Percentiles rank a stretch among this genome's conserved stretches.
Evolutionary conservation across 75 land plant species (phyloP).

Genomic region (Isoetes taiwanensis): DNA sequence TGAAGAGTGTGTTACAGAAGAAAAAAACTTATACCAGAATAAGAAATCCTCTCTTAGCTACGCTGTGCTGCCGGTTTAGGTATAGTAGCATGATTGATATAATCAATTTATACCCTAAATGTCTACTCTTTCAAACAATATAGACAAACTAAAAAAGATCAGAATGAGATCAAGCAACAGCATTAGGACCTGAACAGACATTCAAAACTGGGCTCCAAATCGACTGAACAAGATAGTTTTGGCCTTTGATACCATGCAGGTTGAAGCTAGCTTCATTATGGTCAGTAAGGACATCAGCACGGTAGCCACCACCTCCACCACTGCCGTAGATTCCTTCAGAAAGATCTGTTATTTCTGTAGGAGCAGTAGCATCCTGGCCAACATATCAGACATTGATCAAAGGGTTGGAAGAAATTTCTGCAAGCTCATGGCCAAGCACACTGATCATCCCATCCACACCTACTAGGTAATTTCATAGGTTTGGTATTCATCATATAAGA

Average conservation of each 20-base stretch:
- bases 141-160: too few relatives aligned
- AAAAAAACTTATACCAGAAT: too few relatives aligned
- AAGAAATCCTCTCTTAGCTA: too few relatives aligned
- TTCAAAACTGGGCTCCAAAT: slow-evolving; percentile 48
- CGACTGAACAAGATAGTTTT: slow-evolving; percentile 70
- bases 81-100: too few relatives aligned
- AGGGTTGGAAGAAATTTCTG: slow-evolving; percentile 59
- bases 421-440: slow-evolving; percentile 64
- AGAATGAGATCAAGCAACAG: too few relatives aligned
- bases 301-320: slow-evolving; percentile 63
- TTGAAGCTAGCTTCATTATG: slow-evolving; percentile 35
- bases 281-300: slow-evolving; percentile 43
- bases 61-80: too few relatives aligned
- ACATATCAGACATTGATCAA: slow-evolving; percentile 74
- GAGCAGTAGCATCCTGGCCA: slow-evolving; percentile 50
- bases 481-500: slow-evolving; percentile 11
- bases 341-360: slow-evolving; percentile 69
- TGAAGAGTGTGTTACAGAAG: too few relatives aligned
- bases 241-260: slow-evolving; percentile 38
- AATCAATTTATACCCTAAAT: too few relatives aligned
- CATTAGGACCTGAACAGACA: slow-evolving; percentile 67
- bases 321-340: slow-evolving; percentile 73
- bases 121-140: too few relatives aligned
- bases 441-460: slow-evolving; percentile 92
- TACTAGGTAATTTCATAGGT: slow-evolving; percentile 40